Base-by-base conservation (phyloP, 1,284 basidiomycete genomes). In the Cryptococcus deneoformans region DNA sequence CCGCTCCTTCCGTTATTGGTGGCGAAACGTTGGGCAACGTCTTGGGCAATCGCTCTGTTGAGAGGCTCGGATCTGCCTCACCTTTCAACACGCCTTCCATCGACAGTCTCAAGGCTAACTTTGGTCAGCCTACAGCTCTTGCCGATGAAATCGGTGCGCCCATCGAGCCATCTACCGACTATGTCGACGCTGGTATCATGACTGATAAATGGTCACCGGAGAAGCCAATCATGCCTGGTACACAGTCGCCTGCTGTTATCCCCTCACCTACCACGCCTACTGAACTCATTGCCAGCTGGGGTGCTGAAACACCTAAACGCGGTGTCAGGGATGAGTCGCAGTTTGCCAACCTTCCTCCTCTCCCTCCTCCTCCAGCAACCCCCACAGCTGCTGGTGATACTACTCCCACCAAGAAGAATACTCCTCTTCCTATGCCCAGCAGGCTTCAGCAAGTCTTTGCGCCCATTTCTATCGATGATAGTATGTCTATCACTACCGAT, bases 401-500 rank as follows among this genome's bases (percentile, higher is more conserved):
- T 1, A 73, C 75, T 1, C 75, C 76, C 5, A 71, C 71, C 34
- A 68, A 66, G 42, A 61, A 54, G 34, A 60, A 64, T 2, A 56
- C 63, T 12, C 55, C 65, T 10, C 67, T 76, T 3, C 72, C 72
- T 14, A 61, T 60, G 52, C 65, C 65, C 9, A 60, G 57, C 45
- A 52, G 52, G 35, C 56, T 66, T 37, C 52, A 64, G 52, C 51
- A 64, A 38, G 57, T 65, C n/a, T 59, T 67, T 48, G 52, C 65
- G 37, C 63, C 66, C 12, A 56, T 57, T 6, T 67, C 70, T 14
- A 40, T 57, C 44, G 46, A 54, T 11, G 65, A 66, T 34, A 68
- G 61, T 29, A 67, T 65, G 52, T 83, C 81, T 1, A 83, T 82
- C 1, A 82, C 86, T 58, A 84, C 84, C 6, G 87, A 87, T 61